Evolutionary conservation across 331 rosid genomes (phyloP), one percentile per base, ranked within the genome.

Genomic region (Phaseolus coccineus): DNA sequence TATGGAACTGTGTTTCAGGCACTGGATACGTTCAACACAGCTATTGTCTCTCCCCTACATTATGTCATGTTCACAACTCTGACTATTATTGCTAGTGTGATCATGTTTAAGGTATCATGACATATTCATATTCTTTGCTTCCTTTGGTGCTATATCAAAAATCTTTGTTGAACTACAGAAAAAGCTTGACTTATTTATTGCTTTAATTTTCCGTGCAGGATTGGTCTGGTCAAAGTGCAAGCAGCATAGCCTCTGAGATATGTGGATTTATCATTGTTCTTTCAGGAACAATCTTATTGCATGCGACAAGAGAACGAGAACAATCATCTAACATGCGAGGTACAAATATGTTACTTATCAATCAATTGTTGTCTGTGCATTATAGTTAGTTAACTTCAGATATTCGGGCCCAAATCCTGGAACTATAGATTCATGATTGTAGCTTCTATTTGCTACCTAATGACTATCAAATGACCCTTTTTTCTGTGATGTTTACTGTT

Each of bases 41-140:
- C 70, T 8, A 64, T 92, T 82, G 97, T 92, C 79, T 89, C 97
- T 71, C 97, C 96, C 5, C 92, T 92, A 8, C 35, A 63, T 16
- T 63, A 63, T 63, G 69, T 33, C 69, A 63, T 63, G 69, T 63
- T 63, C 27, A 63, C 69, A 63, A 63, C 69, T 33, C 25, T 63
- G 69, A 63, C 69, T 90, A 92, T 83, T 40, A 84, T 85, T 78
- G 97, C 97, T 33, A 90, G 91, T 77, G 92, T 86, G 76, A 89
- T 92, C 80, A 92, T 92, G 97, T 92, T 90, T 83, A 90, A 92
- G 91, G 97, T 88, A 84, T 67, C 67, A 52, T 70, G 39, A 25
- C 63, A 66, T 73, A 47, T 66, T 44, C 64, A 24, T 84, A 46
- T 30, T 53, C 64, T 48, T 76, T 57, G 22, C 28, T 40, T 62